Conservation (phyloP, 2,329 filamentous ascomycete species). For the Lachnellula subtilissima region DNA sequence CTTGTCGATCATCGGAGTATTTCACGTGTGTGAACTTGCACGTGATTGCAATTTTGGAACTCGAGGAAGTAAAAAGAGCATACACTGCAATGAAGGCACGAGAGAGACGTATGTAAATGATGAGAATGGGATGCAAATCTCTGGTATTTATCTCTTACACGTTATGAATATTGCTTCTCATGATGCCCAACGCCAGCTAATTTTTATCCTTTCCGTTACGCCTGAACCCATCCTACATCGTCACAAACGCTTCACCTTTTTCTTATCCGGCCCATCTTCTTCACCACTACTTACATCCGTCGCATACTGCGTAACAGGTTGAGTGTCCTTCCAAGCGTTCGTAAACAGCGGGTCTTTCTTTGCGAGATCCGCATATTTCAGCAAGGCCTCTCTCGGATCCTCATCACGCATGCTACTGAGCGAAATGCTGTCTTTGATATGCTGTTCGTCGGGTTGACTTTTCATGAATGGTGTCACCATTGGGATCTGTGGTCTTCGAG, state of each 20-base stretch:
- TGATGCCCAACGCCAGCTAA: neutral
- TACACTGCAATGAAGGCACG: neutral
- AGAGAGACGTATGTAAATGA: neutral
- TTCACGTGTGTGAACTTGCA: no score
- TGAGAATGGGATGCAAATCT: neutral
- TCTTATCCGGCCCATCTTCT: conserved; percentile 61
- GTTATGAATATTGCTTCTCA: neutral
- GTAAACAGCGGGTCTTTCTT: conserved; percentile 94
- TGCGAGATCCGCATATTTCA: conserved; percentile 92
- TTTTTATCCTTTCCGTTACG: neutral
- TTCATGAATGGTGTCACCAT: conserved; percentile 85
- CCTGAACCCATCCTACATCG: neutral
- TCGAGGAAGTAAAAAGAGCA: no score
- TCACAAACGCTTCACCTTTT: conserved; percentile 44
- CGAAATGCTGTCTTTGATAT: conserved; percentile 83
- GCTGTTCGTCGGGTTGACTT: conserved; percentile 81
- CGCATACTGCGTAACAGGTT: conserved; percentile 87
- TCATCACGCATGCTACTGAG: conserved; percentile 92
- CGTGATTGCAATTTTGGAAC: no score
- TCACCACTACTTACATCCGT: conserved; percentile 75
- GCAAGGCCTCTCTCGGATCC: conserved; percentile 85
- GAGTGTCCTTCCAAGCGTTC: conserved; percentile 85
- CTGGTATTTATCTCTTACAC: neutral
- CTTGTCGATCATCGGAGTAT: no score
- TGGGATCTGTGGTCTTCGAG: conserved; percentile 78